These are phyloP conservation scores for Ceratocystiopsis sp. DNA, from an alignment of 2,329 filamentous ascomycete species.

Conservation along the genomic window DNA sequence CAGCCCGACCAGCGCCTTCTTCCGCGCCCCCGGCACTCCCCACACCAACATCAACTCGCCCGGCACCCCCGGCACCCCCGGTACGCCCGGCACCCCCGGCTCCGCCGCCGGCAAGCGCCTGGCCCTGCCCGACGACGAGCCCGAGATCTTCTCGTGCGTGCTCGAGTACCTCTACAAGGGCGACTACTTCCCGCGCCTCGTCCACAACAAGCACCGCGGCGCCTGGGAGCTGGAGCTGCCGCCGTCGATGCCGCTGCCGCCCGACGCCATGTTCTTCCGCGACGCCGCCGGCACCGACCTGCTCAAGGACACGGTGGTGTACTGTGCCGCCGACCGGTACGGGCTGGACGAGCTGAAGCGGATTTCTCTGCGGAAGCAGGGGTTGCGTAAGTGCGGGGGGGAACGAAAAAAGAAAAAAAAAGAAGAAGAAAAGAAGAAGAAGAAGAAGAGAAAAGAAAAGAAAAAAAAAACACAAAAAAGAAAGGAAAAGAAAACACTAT, in stretches of 20 bases:
- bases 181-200: conserved; percentile 72
- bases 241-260: conserved; percentile 9
- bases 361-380: conserved; percentile 73
- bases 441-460: too few species aligned
- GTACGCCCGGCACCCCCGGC: background rate
- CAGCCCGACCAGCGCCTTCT: conserved; percentile 12
- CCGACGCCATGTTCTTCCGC: conserved; percentile 53
- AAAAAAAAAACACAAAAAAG: too few species aligned
- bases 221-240: conserved; percentile 64
- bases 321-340: conserved; percentile 76
- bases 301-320: conserved; percentile 78
- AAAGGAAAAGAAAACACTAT: too few species aligned
- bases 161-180: conserved; percentile 90
- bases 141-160: conserved; percentile 78
- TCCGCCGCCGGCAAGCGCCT: conserved; percentile 41
- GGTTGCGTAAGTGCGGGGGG: conserved; percentile 41
- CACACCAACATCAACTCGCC: background rate
- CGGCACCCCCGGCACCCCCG: conserved; percentile 12
- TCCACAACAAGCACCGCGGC: conserved; percentile 66
- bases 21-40: background rate
- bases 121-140: conserved; percentile 67
- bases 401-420: too few species aligned
- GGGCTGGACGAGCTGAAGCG: conserved; percentile 71
- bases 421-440: too few species aligned
- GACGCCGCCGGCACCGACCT: conserved; percentile 47